These are phyloP conservation scores for Solanum bulbocastanum DNA, from an alignment of 257 asterid species.

Conservation along the genomic window DNA sequence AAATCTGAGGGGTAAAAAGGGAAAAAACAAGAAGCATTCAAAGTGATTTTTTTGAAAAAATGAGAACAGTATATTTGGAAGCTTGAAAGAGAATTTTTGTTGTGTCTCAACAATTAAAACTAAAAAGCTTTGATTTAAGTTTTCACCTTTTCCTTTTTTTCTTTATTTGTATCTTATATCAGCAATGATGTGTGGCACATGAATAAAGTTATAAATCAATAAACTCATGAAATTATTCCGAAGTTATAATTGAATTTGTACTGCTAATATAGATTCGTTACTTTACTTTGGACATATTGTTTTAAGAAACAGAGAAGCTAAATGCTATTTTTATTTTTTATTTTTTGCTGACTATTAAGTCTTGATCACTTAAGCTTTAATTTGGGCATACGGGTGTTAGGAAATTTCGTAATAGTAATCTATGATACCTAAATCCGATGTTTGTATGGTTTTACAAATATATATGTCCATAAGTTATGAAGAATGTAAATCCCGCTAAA, in stretches of 20 bases:
- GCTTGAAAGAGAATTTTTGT: slow-evolving; percentile 25
- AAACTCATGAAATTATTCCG: not conserved
- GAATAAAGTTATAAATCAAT: not conserved
- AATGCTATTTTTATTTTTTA: too few species aligned
- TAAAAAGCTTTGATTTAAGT: not conserved
- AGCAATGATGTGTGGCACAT: slow-evolving; percentile 2
- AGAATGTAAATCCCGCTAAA: too few species aligned
- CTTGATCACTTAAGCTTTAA: too few species aligned
- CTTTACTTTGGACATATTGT: not conserved
- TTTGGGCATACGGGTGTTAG: too few species aligned
- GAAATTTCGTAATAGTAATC: too few species aligned
- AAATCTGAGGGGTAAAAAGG: slow-evolving; percentile 5
- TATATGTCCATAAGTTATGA: too few species aligned
- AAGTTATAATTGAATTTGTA: not conserved
- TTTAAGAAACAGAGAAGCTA: not conserved
- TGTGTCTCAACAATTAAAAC: not conserved
- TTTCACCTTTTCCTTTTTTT: not conserved
- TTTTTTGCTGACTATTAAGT: too few species aligned
- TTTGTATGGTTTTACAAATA: too few species aligned
- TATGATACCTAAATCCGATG: too few species aligned
- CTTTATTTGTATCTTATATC: not conserved
- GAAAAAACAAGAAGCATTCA: slow-evolving; percentile 4
- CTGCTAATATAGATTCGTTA: not conserved
- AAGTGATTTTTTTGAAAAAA: slow-evolving; percentile 2
- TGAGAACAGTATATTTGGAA: slow-evolving; percentile 19